Evolutionary conservation across 2,329 filamentous ascomycete genomes (phyloP), one percentile per base, ranked within the genome.

Genomic region (Alternaria rosae): DNA sequence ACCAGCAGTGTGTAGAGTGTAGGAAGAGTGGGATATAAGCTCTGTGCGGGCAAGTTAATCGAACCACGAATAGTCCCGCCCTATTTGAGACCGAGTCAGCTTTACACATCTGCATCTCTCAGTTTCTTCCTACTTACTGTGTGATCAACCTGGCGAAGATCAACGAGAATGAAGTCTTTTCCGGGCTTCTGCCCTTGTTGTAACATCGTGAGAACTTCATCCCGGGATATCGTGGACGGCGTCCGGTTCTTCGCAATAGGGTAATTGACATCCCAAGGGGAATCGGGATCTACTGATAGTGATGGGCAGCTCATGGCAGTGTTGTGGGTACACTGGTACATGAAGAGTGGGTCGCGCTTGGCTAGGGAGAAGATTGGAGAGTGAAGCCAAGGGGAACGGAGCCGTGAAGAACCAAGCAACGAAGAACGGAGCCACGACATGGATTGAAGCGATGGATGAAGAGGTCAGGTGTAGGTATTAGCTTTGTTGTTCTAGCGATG

Each of bases 31-130:
- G 83, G 82, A 54, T 85, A 86, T 38, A 87, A 81, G 10, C 80
- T 83, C 57, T 87, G 85, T 9, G 85, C 85, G 0, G 86, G 85
- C 13, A 87, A 76, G 66, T 88, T 87, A 63, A 90, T 79, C 1
- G 88, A 88, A 2, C 83, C 84, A 8, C 78, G 77, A 57, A 90
- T 85, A 0, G 87, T 89, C 38, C 87, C 88, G 25, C 88, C 88
- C 86, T 86, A 64, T 44, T 13, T 1, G 21, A 51, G 8, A 57
- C 70, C 23, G 11, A 20, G 51, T 28, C 21, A 55, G 41, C 47
- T 20, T 41, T 41, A 4, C 35, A 4, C 1, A 41, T 2, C 4
- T 1, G 4, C 4, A 2, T 41, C 1, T 17, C 56, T 61, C 23
- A 53, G 56, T 25, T 38, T 12, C 17, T 6, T 1, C 4, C 32